These are phyloP conservation scores for Fusarium sororula DNA, from an alignment of 2,329 filamentous ascomycete genomes.

Conservation along the genomic window DNA sequence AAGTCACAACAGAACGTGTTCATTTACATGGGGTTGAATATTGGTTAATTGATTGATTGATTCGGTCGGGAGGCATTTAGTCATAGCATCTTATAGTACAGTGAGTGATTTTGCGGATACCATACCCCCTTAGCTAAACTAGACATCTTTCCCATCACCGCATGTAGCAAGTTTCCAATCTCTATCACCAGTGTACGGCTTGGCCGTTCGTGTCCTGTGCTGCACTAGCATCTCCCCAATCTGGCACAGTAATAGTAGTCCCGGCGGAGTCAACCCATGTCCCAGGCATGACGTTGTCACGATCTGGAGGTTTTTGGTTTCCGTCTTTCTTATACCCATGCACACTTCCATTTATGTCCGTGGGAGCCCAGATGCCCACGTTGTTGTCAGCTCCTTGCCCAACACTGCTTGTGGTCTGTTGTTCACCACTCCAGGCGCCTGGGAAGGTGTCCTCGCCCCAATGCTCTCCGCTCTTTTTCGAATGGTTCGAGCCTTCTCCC, in stretches of 20 bases:
- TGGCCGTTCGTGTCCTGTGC: constrained; percentile 46
- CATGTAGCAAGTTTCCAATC: constrained; percentile 10
- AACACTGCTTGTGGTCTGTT: constrained; percentile 3
- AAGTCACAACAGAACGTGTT: background rate
- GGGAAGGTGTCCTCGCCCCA: constrained; percentile 36
- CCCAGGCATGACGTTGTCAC: constrained; percentile 47
- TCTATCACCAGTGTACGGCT: constrained; percentile 20
- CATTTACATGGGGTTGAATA: background rate
- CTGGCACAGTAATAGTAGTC: background rate
- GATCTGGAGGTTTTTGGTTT: background rate
- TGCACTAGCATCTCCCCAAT: constrained; percentile 45
- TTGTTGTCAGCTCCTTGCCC: constrained; percentile 30
- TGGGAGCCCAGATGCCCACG: constrained; percentile 17
- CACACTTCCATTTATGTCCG: background rate
- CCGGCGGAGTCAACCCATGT: constrained; percentile 38
- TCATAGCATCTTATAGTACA: constrained; percentile 22
- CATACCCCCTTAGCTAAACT: constrained; percentile 18
- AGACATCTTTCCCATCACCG: constrained; percentile 18
- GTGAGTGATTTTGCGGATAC: constrained; percentile 32
- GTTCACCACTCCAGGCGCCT: background rate
- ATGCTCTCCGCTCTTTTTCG: constrained; percentile 28
- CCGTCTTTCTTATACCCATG: background rate
- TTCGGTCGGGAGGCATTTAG: constrained; percentile 1
- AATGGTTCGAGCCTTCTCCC: constrained; percentile 26
- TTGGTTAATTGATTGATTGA: background rate